These are phyloP conservation scores for Sugiyamaella grinbergsii DNA, from an alignment of 1,139 yeast genomes.

Conservation along the genomic window DNA sequence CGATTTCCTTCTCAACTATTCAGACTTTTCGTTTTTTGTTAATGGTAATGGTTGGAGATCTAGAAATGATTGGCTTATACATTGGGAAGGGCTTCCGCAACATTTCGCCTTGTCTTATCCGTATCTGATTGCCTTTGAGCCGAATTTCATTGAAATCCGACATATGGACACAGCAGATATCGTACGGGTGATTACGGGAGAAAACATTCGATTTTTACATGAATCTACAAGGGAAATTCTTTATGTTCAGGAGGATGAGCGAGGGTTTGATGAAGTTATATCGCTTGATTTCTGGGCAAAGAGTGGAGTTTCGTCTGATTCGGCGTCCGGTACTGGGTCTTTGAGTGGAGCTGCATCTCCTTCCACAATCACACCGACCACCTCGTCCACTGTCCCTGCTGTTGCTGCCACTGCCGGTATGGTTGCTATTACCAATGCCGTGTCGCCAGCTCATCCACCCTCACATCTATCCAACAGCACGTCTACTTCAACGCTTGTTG, in stretches of 20 bases:
- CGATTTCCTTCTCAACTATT: conserved; percentile 82
- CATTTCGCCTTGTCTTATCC: conserved; percentile 94
- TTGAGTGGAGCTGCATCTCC: conserved; percentile 2
- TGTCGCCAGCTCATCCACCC: conserved; percentile 6
- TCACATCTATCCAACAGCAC: conserved; percentile 9
- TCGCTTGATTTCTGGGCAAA: conserved; percentile 77
- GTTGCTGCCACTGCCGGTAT: neutral
- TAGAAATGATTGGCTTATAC: conserved; percentile 88
- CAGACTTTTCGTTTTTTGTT: conserved; percentile 92
- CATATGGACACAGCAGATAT: conserved; percentile 87
- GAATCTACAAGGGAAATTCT: conserved; percentile 91
- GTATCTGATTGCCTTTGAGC: conserved; percentile 85
- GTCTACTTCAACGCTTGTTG: conserved; percentile 9
- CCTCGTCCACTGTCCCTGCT: neutral
- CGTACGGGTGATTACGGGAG: conserved; percentile 89
- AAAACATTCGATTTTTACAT: conserved; percentile 83
- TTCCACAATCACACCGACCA: conserved; percentile 6
- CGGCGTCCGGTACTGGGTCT: conserved; percentile 1
- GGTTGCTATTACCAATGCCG: neutral
- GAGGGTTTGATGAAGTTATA: conserved; percentile 88
- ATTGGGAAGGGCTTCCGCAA: conserved; percentile 97
- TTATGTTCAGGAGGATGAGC: conserved; percentile 88
- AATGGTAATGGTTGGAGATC: conserved; percentile 97
- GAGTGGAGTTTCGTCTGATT: conserved; percentile 3
- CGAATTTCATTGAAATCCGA: conserved; percentile 86